Conservation (phyloP, 495 filamentous ascomycete genomes). For the Aspergillus panamensis region DNA sequence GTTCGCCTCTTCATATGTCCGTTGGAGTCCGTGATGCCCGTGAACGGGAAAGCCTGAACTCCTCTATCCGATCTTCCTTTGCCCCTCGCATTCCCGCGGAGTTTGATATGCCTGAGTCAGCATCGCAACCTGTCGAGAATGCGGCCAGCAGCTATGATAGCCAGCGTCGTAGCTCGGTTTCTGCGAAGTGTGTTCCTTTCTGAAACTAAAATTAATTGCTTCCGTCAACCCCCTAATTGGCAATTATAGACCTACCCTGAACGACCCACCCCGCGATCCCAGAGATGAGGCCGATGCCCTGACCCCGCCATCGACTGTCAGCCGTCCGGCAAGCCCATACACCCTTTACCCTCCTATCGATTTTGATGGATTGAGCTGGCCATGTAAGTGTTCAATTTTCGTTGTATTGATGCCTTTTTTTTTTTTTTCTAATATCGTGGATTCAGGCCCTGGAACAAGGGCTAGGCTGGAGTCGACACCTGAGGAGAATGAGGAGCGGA, state of each 20-base stretch:
- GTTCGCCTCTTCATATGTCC: constrained; percentile 39
- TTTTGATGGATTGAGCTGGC: constrained; percentile 70
- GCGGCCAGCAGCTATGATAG: constrained; percentile 20
- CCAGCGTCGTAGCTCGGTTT: constrained; percentile 20
- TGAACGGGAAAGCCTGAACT: constrained; percentile 49
- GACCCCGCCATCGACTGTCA: constrained; percentile 47
- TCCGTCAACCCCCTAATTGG: background rate
- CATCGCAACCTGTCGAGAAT: constrained; percentile 22
- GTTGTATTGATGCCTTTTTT: background rate
- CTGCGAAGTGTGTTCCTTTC: constrained; percentile 29
- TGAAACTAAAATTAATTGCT: background rate
- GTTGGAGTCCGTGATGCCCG: constrained; percentile 39
- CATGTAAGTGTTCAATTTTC: constrained; percentile 48
- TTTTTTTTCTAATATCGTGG: constrained; percentile 10
- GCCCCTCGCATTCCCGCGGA: constrained; percentile 40
- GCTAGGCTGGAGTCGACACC: constrained; percentile 74
- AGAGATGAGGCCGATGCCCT: constrained; percentile 60
- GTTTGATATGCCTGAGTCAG: constrained; percentile 31
- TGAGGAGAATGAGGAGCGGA: constrained; percentile 64
- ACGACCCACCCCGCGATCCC: constrained; percentile 69
- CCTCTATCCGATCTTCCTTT: constrained; percentile 52
- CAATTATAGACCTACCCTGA: constrained; percentile 38
- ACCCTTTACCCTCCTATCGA: constrained; percentile 63
- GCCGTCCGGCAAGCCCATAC: constrained; percentile 56
- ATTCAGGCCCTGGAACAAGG: constrained; percentile 71